These are phyloP conservation scores for Ophiostoma fasciatum DNA, from an alignment of 2,329 filamentous ascomycete species.

Conservation along the genomic window DNA sequence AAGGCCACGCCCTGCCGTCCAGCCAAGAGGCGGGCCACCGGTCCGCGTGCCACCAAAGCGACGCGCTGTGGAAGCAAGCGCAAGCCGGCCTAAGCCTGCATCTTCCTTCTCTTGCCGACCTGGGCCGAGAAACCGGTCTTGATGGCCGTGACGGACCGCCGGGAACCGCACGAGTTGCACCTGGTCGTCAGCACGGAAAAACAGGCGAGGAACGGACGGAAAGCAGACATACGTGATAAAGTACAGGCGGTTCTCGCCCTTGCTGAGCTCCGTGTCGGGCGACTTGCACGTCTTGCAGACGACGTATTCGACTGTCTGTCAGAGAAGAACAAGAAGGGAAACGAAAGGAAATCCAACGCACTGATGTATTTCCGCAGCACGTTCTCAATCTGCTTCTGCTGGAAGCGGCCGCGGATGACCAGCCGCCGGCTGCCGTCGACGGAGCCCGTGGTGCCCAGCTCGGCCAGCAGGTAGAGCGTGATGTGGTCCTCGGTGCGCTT, in stretches of 20 bases:
- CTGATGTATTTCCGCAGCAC: conserved; percentile 86
- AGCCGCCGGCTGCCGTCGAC: conserved; percentile 84
- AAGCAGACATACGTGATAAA: conserved; percentile 55
- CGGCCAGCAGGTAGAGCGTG: conserved; percentile 90
- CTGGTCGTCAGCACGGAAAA: conserved; percentile 2
- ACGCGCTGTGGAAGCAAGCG: too few species aligned
- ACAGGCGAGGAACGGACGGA: not conserved
- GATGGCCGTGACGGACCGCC: conserved; percentile 90
- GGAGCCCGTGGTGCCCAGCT: conserved; percentile 92
- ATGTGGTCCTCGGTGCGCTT: conserved; percentile 98
- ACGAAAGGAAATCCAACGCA: conserved; percentile 34
- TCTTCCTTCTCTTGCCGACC: conserved; percentile 96
- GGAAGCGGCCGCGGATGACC: conserved; percentile 93
- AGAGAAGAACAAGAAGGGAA: not conserved
- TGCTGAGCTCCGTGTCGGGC: conserved; percentile 89
- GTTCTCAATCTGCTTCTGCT: conserved; percentile 98
- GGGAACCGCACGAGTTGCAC: conserved; percentile 43
- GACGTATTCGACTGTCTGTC: conserved; percentile 64
- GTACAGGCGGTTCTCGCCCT: conserved; percentile 97
- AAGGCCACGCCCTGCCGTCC: too few species aligned
- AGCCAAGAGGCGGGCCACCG: not conserved
- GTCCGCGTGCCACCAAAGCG: too few species aligned
- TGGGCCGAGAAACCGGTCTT: conserved; percentile 99
- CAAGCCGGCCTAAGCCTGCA: too few species aligned
- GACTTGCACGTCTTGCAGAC: conserved; percentile 98